Evolutionary conservation across 116 monocot genomes (phyloP).

Genomic region (Phalaenopsis hybrid): DNA sequence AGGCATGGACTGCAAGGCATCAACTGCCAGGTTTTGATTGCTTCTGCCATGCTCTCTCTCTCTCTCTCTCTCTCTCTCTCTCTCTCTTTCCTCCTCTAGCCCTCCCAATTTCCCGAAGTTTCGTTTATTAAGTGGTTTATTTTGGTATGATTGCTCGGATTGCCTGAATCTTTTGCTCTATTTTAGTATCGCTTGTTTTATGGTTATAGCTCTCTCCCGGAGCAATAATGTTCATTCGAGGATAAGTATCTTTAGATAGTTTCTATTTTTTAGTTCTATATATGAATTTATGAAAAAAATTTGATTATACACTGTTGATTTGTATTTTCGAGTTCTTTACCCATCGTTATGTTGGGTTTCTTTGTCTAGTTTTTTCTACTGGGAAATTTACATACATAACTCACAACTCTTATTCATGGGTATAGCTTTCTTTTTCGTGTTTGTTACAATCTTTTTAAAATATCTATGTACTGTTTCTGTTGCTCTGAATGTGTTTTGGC

Average conservation of each 20-base stretch:
- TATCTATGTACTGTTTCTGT: too few species aligned
- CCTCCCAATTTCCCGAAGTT: not conserved
- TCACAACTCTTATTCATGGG: too few species aligned
- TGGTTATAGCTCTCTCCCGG: not conserved
- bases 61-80: not conserved
- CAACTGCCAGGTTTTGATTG: not conserved
- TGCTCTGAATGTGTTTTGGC: too few species aligned
- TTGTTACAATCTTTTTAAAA: too few species aligned
- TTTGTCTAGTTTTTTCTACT: too few species aligned
- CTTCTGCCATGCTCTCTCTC: not conserved
- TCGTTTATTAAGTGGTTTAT: not conserved
- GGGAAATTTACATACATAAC: too few species aligned
- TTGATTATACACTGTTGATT: not conserved
- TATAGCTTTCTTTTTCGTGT: too few species aligned
- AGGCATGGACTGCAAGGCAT: slow-evolving; percentile 5
- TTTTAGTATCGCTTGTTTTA: not conserved
- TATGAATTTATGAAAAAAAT: not conserved
- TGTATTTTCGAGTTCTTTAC: not conserved
- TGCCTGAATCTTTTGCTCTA: not conserved
- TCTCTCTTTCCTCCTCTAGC: too few species aligned
- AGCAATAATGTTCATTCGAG: not conserved
- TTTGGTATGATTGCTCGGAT: not conserved
- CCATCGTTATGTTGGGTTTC: not conserved
- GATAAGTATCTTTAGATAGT: not conserved
- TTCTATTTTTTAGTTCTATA: not conserved